Evolutionary conservation across 441 rosid genomes (phyloP).

Genomic region (Croton laevigatus): DNA sequence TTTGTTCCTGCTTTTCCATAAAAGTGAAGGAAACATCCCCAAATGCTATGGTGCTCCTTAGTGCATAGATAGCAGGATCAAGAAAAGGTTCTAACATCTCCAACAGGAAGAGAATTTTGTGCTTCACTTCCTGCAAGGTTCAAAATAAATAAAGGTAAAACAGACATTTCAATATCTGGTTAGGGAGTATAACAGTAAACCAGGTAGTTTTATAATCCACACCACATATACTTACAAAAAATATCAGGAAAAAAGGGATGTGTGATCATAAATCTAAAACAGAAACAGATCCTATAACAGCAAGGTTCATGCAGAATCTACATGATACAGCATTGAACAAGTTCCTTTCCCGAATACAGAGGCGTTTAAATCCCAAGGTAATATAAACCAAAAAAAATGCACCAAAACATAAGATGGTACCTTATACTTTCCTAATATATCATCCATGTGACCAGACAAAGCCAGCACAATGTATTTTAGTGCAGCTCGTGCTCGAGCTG

Average conservation of each 20-base stretch:
- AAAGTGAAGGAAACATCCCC: slow-evolving; percentile 55
- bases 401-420: slow-evolving; percentile 31
- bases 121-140: slow-evolving; percentile 71
- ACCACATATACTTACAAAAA: not conserved
- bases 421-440: slow-evolving; percentile 74
- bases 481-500: slow-evolving; percentile 65
- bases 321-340: slow-evolving; percentile 9
- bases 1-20: slow-evolving; percentile 57
- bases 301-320: not conserved
- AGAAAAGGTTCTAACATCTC: slow-evolving; percentile 90
- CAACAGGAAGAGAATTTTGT: slow-evolving; percentile 74
- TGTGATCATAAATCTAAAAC: not conserved
- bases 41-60: slow-evolving; percentile 57
- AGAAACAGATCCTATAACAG: slow-evolving; percentile 7
- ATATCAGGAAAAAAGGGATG: not conserved
- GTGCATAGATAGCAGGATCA: slow-evolving; percentile 60
- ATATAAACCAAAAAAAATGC: slow-evolving; percentile 3
- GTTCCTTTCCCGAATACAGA: not conserved
- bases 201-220: not conserved
- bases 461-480: slow-evolving; percentile 78
- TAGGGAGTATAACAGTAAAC: not conserved
- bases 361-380: slow-evolving; percentile 3
- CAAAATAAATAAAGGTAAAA: slow-evolving; percentile 7
- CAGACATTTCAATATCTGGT: not conserved
- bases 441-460: slow-evolving; percentile 85